These are phyloP conservation scores for Psilocybe cubensis DNA, from an alignment of 768 basidiomycete genomes.

Conservation along the genomic window DNA sequence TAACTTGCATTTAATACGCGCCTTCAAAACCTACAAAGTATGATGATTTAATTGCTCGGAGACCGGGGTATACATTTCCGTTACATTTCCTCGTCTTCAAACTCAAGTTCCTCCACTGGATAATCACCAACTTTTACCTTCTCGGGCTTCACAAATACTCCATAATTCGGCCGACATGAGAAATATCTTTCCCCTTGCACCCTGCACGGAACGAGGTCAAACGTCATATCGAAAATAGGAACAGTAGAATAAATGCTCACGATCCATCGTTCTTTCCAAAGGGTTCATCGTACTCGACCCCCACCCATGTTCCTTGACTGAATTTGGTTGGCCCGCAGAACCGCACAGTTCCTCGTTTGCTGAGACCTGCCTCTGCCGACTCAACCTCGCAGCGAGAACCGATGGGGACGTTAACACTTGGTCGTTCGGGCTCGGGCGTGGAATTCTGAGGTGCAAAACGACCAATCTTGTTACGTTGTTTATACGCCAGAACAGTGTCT, in stretches of 20 bases:
- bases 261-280: conserved; percentile 94
- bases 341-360: conserved; percentile 83
- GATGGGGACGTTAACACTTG: conserved; percentile 54
- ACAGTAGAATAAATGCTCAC: conserved; percentile 51
- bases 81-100: conserved; percentile 73
- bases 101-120: conserved; percentile 80
- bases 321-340: conserved; percentile 86
- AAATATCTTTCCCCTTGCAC: conserved; percentile 90
- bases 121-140: conserved; percentile 84
- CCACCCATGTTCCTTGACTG: conserved; percentile 81
- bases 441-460: conserved; percentile 72
- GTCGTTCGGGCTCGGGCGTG: conserved; percentile 21
- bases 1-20: too few species aligned
- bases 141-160: conserved; percentile 86
- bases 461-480: conserved; percentile 85
- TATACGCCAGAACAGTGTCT: conserved; percentile 92
- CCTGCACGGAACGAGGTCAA: conserved; percentile 39
- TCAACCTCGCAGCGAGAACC: conserved; percentile 87
- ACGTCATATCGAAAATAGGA: conserved; percentile 3
- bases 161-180: conserved; percentile 72
- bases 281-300: conserved; percentile 95
- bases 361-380: conserved; percentile 65
- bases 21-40: neutral
- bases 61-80: neutral
- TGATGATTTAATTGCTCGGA: neutral